phyloP scores from a whole-genome alignment of 2,329 filamentous ascomycete genomes.

The Diaporthe citriasiana region DNA sequence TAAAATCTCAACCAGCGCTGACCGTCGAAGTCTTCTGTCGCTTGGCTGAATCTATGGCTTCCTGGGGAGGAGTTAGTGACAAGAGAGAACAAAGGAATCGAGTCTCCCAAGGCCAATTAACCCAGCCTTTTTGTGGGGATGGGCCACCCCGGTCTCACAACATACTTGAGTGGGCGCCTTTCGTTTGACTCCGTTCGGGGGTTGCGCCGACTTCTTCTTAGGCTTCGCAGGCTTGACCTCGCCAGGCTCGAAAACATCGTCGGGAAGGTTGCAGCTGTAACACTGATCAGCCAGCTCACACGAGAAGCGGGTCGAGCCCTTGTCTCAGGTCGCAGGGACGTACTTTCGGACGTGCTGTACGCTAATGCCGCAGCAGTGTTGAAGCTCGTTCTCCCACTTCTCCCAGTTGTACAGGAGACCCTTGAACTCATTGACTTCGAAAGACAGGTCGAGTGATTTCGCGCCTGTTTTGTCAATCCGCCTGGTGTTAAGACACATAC shows the following conservation, averaged over 20 bases:
- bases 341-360: slow-evolving; percentile 91
- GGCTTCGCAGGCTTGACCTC: slow-evolving; percentile 77
- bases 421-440: slow-evolving; percentile 89
- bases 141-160: slow-evolving; percentile 36
- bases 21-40: slow-evolving; percentile 46
- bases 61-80: slow-evolving; percentile 43
- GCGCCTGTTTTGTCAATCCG: slow-evolving; percentile 65
- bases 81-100: neutral
- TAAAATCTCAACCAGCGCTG: slow-evolving; percentile 49
- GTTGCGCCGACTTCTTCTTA: slow-evolving; percentile 63
- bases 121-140: slow-evolving; percentile 25
- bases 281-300: slow-evolving; percentile 42
- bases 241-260: slow-evolving; percentile 87
- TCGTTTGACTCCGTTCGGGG: slow-evolving; percentile 61
- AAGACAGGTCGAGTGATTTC: slow-evolving; percentile 82
- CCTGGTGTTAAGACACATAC: slow-evolving; percentile 46
- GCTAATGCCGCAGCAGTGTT: slow-evolving; percentile 69
- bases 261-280: slow-evolving; percentile 84
- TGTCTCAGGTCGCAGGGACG: slow-evolving; percentile 51
- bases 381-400: slow-evolving; percentile 78
- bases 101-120: neutral
- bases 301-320: neutral
- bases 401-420: slow-evolving; percentile 82
- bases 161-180: slow-evolving; percentile 60
- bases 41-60: slow-evolving; percentile 39